These are phyloP conservation scores for Cryptococcus jaspeensis DNA, from an alignment of 1,284 basidiomycete species.

Conservation along the genomic window DNA sequence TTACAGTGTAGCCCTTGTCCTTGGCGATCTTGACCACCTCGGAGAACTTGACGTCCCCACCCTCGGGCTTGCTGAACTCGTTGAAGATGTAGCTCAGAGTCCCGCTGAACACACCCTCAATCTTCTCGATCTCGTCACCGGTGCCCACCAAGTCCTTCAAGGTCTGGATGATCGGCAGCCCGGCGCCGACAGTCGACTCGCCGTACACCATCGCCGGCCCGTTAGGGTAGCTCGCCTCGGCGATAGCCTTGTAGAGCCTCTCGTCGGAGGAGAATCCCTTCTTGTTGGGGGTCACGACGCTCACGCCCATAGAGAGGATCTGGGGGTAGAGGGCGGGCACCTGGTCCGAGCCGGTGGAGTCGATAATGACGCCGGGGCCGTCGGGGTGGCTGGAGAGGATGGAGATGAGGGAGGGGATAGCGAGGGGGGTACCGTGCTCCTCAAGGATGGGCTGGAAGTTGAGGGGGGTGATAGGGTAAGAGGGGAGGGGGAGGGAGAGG, in stretches of 20 bases:
- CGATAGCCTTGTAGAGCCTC: constrained; percentile 69
- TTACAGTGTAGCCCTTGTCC: constrained; percentile 88
- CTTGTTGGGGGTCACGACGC: constrained; percentile 96
- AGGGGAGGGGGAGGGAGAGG: constrained; percentile 57
- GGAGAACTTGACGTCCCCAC: constrained; percentile 64
- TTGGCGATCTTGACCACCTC: constrained; percentile 85
- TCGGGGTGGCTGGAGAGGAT: constrained; percentile 51
- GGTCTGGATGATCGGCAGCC: constrained; percentile 87
- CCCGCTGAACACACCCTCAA: constrained; percentile 68
- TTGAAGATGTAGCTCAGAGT: constrained; percentile 99
- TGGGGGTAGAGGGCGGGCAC: constrained; percentile 82
- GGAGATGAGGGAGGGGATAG: constrained; percentile 52
- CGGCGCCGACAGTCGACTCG: constrained; percentile 94
- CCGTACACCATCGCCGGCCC: constrained; percentile 67
- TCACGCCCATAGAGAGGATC: constrained; percentile 75
- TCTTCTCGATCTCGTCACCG: constrained; percentile 72
- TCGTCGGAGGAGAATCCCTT: constrained; percentile 86
- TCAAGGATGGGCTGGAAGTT: constrained; percentile 49
- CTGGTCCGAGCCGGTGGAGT: constrained; percentile 86
- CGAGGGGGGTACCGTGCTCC: constrained; percentile 45
- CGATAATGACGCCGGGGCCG: constrained; percentile 74
- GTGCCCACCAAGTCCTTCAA: constrained; percentile 88
- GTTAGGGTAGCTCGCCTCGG: constrained; percentile 58
- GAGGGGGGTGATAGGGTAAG: constrained; percentile 50
- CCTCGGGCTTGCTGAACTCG: constrained; percentile 67